Evolutionary conservation across 1,139 yeast genomes (phyloP).

Genomic region (Scheffersomyces stambukii): DNA sequence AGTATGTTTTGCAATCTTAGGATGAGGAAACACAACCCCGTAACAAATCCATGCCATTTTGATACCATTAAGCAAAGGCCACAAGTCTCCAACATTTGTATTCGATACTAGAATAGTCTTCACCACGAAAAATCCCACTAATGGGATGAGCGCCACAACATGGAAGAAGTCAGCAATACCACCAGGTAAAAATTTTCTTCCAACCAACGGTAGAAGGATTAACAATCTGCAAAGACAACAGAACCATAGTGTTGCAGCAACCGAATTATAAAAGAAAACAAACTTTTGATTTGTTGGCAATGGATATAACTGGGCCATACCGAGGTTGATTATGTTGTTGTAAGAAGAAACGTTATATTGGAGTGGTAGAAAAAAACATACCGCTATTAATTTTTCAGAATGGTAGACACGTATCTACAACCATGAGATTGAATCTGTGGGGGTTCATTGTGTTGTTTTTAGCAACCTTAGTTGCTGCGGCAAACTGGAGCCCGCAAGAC

Average conservation of each 20-base stretch:
- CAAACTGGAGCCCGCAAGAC: conserved; percentile 52
- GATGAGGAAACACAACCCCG: conserved; percentile 45
- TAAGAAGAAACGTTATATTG: no score
- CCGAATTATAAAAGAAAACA: conserved; percentile 32
- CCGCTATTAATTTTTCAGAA: background rate
- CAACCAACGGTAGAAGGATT: conserved; percentile 57
- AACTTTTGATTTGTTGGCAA: conserved; percentile 27
- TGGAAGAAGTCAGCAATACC: conserved; percentile 67
- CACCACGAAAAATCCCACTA: conserved; percentile 22
- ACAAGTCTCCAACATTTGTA: conserved; percentile 14
- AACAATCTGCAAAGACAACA: conserved; percentile 50
- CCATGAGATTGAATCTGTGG: conserved; percentile 5
- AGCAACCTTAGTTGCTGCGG: conserved; percentile 19
- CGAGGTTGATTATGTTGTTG: background rate
- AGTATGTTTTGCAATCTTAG: conserved; percentile 46
- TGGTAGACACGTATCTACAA: background rate
- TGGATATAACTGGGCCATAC: conserved; percentile 33
- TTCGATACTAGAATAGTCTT: conserved; percentile 14
- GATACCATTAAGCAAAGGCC: conserved; percentile 28
- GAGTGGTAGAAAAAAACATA: conserved; percentile 1
- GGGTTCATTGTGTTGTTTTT: conserved; percentile 13
- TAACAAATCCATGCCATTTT: conserved; percentile 42
- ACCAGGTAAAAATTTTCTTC: conserved; percentile 58
- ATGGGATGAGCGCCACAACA: conserved; percentile 35
- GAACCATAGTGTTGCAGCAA: conserved; percentile 45